Conservation (phyloP, 2,329 filamentous ascomycete genomes). For the Trichoderma semiorbis region DNA sequence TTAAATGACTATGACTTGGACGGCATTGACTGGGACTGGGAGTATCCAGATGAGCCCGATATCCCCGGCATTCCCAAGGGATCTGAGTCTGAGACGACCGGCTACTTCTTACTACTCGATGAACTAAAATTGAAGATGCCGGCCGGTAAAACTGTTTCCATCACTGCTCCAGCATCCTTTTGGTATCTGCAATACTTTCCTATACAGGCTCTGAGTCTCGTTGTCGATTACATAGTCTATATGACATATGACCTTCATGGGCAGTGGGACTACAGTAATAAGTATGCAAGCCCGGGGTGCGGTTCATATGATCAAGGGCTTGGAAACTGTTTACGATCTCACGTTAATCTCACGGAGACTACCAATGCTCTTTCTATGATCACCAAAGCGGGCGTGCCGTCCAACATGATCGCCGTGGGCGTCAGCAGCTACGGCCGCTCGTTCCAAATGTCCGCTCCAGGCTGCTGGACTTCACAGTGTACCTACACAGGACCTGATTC, state of each 20-base stretch:
- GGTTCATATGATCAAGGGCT: neutral
- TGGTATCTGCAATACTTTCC: slow-evolving; percentile 35
- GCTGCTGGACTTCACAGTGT: slow-evolving; percentile 29
- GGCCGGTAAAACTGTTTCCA: slow-evolving; percentile 27
- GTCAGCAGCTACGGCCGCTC: slow-evolving; percentile 32
- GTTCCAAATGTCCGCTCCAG: slow-evolving; percentile 32
- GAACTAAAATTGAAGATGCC: slow-evolving; percentile 1
- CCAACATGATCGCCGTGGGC: slow-evolving; percentile 32
- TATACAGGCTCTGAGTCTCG: slow-evolving; percentile 25
- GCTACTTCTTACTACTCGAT: slow-evolving; percentile 23
- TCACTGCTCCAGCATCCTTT: slow-evolving; percentile 33
- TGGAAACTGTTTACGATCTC: slow-evolving; percentile 35
- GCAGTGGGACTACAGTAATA: slow-evolving; percentile 33
- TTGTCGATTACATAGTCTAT: slow-evolving; percentile 35
- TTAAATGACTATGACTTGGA: slow-evolving; percentile 33
- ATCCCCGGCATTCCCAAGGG: slow-evolving; percentile 30
- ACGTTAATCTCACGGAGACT: slow-evolving; percentile 38
- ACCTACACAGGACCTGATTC: slow-evolving; percentile 26
- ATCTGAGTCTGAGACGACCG: neutral
- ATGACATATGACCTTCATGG: slow-evolving; percentile 38
- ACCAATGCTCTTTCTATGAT: slow-evolving; percentile 25
- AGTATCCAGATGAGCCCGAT: slow-evolving; percentile 32
- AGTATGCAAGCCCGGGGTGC: slow-evolving; percentile 26
- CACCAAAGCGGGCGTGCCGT: slow-evolving; percentile 32
- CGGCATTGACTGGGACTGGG: slow-evolving; percentile 43